phyloP scores from a whole-genome alignment of 768 basidiomycete species.

The Pleurotus tuoliensis region DNA sequence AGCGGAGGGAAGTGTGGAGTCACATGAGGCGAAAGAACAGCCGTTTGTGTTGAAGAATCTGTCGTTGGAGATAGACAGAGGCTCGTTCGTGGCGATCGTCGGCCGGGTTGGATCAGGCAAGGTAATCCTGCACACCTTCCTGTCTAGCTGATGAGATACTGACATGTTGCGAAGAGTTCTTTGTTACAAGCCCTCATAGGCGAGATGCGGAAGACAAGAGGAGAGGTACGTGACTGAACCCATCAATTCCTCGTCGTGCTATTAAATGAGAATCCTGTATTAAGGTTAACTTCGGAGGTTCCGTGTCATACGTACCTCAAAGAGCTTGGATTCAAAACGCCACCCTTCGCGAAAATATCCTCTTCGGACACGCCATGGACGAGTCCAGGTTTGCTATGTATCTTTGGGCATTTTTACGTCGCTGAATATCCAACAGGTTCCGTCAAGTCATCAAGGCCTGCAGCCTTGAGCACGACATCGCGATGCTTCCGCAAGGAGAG shows the following conservation, averaged over 20 bases:
- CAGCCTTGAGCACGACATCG: constrained; percentile 65
- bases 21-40: constrained; percentile 29
- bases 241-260: background rate
- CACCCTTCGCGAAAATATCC: constrained; percentile 68
- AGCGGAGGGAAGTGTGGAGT: constrained; percentile 12
- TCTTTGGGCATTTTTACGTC: too few relatives aligned
- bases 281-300: constrained; percentile 49
- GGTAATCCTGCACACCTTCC: constrained; percentile 36
- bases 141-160: background rate
- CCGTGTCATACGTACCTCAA: constrained; percentile 58
- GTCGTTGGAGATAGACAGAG: constrained; percentile 42
- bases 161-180: constrained; percentile 37
- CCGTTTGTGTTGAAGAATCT: constrained; percentile 50
- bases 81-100: constrained; percentile 69
- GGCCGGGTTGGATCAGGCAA: constrained; percentile 76
- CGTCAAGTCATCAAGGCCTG: constrained; percentile 59
- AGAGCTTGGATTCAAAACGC: constrained; percentile 65
- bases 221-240: constrained; percentile 34
- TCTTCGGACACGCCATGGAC: constrained; percentile 67
- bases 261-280: background rate
- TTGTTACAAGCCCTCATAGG: constrained; percentile 55
- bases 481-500: constrained; percentile 67
- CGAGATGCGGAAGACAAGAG: constrained; percentile 62
- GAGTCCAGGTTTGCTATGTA: constrained; percentile 36
- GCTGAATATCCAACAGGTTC: constrained; percentile 29